Percentiles rank a stretch among this genome's conserved stretches.
Conservation (phyloP, 768 basidiomycete genomes). For the Suillus lakei region DNA sequence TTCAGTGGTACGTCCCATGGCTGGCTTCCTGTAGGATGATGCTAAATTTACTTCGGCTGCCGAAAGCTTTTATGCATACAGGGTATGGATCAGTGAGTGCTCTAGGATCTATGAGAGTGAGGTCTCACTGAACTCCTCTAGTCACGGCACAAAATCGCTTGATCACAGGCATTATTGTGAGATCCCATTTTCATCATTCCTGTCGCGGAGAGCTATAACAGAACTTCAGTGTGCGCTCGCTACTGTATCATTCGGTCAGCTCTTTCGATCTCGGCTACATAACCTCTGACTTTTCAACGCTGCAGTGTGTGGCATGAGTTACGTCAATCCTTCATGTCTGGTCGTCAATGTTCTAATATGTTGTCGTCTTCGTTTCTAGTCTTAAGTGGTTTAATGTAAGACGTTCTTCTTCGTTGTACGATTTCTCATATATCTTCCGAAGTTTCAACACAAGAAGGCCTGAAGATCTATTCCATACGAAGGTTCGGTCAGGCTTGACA, state of each 20-base stretch:
- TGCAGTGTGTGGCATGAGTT: constrained; percentile 22
- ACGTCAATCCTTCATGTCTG: background rate
- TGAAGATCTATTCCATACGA: background rate
- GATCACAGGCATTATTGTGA: constrained; percentile 11
- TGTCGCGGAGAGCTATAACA: background rate
- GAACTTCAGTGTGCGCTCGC: constrained; percentile 10
- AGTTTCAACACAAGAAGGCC: constrained; percentile 18
- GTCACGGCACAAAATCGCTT: constrained; percentile 22
- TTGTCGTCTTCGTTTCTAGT: background rate
- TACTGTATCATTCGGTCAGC: constrained; percentile 9
- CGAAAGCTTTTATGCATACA: constrained; percentile 27
- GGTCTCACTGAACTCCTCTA: background rate
- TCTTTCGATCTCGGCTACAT: constrained; percentile 13
- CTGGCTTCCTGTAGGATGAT: background rate
- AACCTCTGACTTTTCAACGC: background rate
- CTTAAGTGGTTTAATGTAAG: constrained; percentile 10
- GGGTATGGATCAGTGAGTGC: constrained; percentile 30
- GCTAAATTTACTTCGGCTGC: background rate
- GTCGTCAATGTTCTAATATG: background rate
- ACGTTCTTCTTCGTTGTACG: background rate
- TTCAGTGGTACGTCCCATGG: constrained; percentile 21
- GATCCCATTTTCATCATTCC: background rate
- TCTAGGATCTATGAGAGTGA: background rate
- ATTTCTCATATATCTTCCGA: background rate
- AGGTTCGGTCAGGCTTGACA: constrained; percentile 14